These are phyloP conservation scores for Fusarium tricinctum DNA, from an alignment of 2,329 filamentous ascomycete species.

Conservation along the genomic window DNA sequence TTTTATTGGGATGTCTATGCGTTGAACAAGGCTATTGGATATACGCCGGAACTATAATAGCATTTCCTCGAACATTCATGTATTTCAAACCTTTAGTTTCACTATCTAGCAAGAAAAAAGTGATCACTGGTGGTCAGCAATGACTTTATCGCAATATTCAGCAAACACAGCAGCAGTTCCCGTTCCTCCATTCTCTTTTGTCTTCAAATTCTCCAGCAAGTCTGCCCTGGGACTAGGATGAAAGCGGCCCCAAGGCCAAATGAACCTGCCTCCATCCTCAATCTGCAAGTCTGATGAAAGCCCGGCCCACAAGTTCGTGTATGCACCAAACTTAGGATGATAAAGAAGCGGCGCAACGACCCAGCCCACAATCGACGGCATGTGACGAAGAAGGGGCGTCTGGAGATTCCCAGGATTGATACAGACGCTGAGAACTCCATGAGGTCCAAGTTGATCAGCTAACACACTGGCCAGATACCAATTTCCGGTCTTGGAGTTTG, in stretches of 20 bases:
- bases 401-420: constrained; percentile 36
- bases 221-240: constrained; percentile 20
- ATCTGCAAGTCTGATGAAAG: constrained; percentile 10
- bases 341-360: constrained; percentile 18
- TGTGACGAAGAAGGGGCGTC: constrained; percentile 21
- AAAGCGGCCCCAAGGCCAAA: constrained; percentile 23
- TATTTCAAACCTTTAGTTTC: neutral
- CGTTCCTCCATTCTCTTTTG: constrained; percentile 19
- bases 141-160: constrained; percentile 15
- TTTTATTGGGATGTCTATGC: constrained; percentile 56
- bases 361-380: constrained; percentile 18
- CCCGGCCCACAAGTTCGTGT: constrained; percentile 26
- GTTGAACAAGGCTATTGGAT: constrained; percentile 42
- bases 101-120: no score
- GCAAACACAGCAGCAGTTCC: constrained; percentile 26
- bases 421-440: constrained; percentile 23
- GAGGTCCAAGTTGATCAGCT: constrained; percentile 4
- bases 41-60: constrained; percentile 19
- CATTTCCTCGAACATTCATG: no score
- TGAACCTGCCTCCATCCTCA: constrained; percentile 31
- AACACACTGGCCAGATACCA: constrained; percentile 28
- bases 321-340: constrained; percentile 24
- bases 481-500: constrained; percentile 36
- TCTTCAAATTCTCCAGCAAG: constrained; percentile 19
- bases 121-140: constrained; percentile 11